Base-by-base conservation (phyloP, 2,329 filamentous ascomycete genomes). In the Plenodomus lindquistii region DNA sequence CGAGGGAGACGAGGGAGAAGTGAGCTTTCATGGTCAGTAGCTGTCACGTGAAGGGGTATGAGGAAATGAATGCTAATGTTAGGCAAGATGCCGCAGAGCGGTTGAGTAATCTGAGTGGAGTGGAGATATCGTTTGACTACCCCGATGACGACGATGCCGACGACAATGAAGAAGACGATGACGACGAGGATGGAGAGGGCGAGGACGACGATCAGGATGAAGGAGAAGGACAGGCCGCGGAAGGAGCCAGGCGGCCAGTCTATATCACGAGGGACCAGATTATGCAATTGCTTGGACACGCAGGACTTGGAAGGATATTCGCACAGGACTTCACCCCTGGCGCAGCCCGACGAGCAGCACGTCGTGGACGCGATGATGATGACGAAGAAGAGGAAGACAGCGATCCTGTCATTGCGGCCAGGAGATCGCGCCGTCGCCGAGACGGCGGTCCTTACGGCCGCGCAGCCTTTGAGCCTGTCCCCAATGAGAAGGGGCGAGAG, bases 401-500 rank as follows among this genome's bases (percentile, higher is more conserved):
- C 42, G 72, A 61, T 54, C 60, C 63, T 19, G 55, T 70, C 2
- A 59, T 55, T 3, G 59, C 63, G 5, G 64, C 72, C 42, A 65
- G 74, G 40, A 72, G 77, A 41, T 49, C 47, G 40, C 48, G 59
- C 37, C 47, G 59, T 29, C 46, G 42, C 17, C 6, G 27, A 31
- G 11, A 31, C 11, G 75, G 77, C 59, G 73, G 79, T 35, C 70
- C 77, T 27, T 73, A 80, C 39, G 77, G 80, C 43, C 71, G 70
- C 52, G 74, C 74, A 16, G 69, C 75, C 37, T 92, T 92, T 50
- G 90, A 92, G n/a, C 88, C 88, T 60, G 85, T 96, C 0, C 93
- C 93, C 0, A 96, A 87, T 62, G 84, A 88, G 10, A 80, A 84
- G 53, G 93, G 94, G 7, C 79, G 73, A 40, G 83, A 87, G 59